Conservation (phyloP, 2,329 filamentous ascomycete species). For the Sordariomycetes sp. region DNA sequence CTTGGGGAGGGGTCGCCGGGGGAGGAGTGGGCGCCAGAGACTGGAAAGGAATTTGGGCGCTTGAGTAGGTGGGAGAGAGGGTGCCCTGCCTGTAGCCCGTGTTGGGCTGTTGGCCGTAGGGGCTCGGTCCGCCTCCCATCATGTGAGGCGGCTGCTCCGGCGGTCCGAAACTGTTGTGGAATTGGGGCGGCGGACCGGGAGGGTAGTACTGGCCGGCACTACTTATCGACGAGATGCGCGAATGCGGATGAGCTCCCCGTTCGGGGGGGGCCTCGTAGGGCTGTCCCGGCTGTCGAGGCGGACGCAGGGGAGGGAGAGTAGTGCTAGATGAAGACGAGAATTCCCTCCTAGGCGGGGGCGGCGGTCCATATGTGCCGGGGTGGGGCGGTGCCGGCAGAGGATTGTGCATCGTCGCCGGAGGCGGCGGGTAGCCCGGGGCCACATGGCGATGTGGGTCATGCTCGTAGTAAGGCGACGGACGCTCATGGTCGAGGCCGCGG, state of each 20-base stretch:
- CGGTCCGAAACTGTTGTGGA: constrained; percentile 19
- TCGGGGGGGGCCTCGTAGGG: constrained; percentile 23
- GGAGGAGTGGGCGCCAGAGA: neutral
- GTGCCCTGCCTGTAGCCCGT: neutral
- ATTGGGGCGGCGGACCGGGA: constrained; percentile 16
- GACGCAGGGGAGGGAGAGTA: constrained; percentile 24
- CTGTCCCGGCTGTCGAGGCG: constrained; percentile 19
- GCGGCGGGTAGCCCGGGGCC: neutral
- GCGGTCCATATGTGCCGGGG: neutral
- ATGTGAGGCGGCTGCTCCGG: constrained; percentile 15
- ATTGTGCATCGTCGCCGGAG: neutral
- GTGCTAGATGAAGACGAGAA: constrained; percentile 4
- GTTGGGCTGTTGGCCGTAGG: neutral
- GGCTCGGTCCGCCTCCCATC: neutral
- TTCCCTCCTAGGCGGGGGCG: neutral
- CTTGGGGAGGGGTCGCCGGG: neutral
- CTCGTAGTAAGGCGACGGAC: neutral
- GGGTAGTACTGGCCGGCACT: constrained; percentile 17
- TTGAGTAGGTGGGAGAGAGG: neutral
- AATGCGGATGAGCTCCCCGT: constrained; percentile 18
- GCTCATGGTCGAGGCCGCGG: neutral
- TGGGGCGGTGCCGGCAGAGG: neutral
- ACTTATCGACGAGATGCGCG: constrained; percentile 10
- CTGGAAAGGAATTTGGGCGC: neutral
- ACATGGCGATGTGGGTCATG: neutral